A percentile compares a stretch with the other conserved stretches of the same genome.
Conservation (phyloP, 2,329 filamentous ascomycete genomes). For the Pseudocercospora crystallina region DNA sequence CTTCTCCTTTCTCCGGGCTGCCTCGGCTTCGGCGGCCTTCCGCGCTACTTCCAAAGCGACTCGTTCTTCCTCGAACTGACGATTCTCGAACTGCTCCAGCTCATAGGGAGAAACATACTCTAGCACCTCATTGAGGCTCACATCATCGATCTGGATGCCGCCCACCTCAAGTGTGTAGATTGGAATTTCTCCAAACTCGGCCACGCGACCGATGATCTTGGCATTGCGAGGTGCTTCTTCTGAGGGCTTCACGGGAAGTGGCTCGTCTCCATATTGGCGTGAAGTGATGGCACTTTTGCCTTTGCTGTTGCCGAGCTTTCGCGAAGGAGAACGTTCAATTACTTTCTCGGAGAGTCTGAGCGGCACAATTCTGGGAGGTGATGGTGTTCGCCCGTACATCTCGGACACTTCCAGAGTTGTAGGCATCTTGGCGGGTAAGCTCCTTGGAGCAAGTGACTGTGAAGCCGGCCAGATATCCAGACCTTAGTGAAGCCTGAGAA, state of each 20-base stretch:
- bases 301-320: slow-evolving; percentile 3
- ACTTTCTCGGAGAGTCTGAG: no score
- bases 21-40: slow-evolving; percentile 24
- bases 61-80: slow-evolving; percentile 30
- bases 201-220: slow-evolving; percentile 28
- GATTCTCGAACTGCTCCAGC: slow-evolving; percentile 36
- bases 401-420: no score
- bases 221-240: slow-evolving; percentile 28
- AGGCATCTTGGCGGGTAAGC: no score
- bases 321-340: neutral
- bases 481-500: no score
- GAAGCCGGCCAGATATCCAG: no score
- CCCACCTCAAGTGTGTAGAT: slow-evolving; percentile 33
- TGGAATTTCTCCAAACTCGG: slow-evolving; percentile 15
- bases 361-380: no score
- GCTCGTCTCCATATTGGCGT: slow-evolving; percentile 19
- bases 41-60: slow-evolving; percentile 23
- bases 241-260: slow-evolving; percentile 29
- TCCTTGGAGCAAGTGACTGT: no score
- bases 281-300: slow-evolving; percentile 5
- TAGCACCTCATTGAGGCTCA: slow-evolving; percentile 32
- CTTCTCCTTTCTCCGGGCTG: slow-evolving; percentile 13
- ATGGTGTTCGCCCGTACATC: no score
- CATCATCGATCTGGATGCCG: slow-evolving; percentile 23
- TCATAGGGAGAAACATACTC: slow-evolving; percentile 37